phyloP scores from a whole-genome alignment of 2,329 filamentous ascomycete genomes.

The Fusarium acutatum region DNA sequence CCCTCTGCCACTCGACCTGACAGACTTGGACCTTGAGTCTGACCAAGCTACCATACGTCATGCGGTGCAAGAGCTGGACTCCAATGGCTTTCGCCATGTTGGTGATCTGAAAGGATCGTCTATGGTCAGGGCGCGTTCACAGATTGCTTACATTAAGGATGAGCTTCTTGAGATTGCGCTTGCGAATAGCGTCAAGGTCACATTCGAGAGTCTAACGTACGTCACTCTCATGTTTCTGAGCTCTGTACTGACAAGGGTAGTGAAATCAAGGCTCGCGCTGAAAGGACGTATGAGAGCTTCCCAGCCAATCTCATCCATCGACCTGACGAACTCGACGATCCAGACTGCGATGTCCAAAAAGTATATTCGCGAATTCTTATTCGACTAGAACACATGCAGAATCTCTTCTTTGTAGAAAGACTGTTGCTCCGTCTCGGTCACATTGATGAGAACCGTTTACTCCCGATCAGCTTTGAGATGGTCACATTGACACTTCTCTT shows the following conservation, averaged over 20 bases:
- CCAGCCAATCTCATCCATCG: conserved; percentile 52
- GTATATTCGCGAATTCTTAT: conserved; percentile 58
- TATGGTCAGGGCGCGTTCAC: conserved; percentile 54
- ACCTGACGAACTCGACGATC: conserved; percentile 49
- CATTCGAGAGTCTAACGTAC: conserved; percentile 34
- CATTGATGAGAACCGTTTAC: conserved; percentile 49
- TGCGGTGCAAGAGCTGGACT: conserved; percentile 50
- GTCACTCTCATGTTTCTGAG: accelerated
- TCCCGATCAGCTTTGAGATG: conserved; percentile 58
- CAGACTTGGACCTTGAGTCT: conserved; percentile 57
- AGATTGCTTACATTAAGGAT: conserved; percentile 61
- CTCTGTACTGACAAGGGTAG: conserved; percentile 33
- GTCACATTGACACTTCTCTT: conserved; percentile 56
- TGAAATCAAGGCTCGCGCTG: conserved; percentile 48
- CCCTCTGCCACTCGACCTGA: conserved; percentile 63
- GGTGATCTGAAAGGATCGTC: conserved; percentile 56
- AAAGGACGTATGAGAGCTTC: conserved; percentile 46
- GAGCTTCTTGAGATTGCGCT: conserved; percentile 68
- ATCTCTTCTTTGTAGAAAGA: conserved; percentile 66
- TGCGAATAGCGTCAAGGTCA: conserved; percentile 39
- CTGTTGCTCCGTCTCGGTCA: conserved; percentile 58
- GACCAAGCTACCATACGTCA: conserved; percentile 45
- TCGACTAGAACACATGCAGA: conserved; percentile 61
- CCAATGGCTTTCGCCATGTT: conserved; percentile 60
- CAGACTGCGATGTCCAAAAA: conserved; percentile 38